Evolutionary conservation across 805 yeast species (phyloP).

Genomic region (Starmerella gropengiesseri): DNA sequence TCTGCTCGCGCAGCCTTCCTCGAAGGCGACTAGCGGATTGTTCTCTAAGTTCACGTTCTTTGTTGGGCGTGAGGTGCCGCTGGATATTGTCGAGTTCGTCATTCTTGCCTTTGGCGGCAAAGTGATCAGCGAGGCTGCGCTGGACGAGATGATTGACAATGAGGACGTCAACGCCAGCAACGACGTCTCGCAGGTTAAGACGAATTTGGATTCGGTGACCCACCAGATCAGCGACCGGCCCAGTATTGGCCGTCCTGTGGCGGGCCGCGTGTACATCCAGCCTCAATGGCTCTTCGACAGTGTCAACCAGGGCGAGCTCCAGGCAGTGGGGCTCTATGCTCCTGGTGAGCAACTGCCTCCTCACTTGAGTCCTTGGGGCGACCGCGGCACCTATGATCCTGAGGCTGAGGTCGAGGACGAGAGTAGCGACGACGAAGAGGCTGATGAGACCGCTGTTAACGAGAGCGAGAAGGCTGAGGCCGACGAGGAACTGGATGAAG

Average conservation of each 20-base stretch:
- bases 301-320: constrained; percentile 62
- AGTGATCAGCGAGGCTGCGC: constrained; percentile 72
- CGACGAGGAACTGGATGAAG: constrained; percentile 46
- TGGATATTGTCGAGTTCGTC: constrained; percentile 81
- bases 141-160: constrained; percentile 55
- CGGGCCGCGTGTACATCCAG: constrained; percentile 88
- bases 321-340: constrained; percentile 71
- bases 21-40: constrained; percentile 29
- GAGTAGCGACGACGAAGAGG: constrained; percentile 41
- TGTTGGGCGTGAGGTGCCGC: constrained; percentile 90
- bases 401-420: constrained; percentile 24
- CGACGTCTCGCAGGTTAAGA: constrained; percentile 29
- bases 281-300: constrained; percentile 98
- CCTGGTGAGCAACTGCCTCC: constrained; percentile 96
- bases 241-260: constrained; percentile 57
- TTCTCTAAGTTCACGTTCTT: constrained; percentile 69
- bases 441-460: constrained; percentile 42
- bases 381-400: constrained; percentile 83
- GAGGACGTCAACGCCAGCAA: constrained; percentile 38
- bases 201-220: constrained; percentile 61
- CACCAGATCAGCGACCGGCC: constrained; percentile 96
- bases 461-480: constrained; percentile 42
- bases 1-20: constrained; percentile 51
- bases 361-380: constrained; percentile 98
- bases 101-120: constrained; percentile 79